phyloP scores from a whole-genome alignment of 495 filamentous ascomycete genomes.

The Cercophora scortea region DNA sequence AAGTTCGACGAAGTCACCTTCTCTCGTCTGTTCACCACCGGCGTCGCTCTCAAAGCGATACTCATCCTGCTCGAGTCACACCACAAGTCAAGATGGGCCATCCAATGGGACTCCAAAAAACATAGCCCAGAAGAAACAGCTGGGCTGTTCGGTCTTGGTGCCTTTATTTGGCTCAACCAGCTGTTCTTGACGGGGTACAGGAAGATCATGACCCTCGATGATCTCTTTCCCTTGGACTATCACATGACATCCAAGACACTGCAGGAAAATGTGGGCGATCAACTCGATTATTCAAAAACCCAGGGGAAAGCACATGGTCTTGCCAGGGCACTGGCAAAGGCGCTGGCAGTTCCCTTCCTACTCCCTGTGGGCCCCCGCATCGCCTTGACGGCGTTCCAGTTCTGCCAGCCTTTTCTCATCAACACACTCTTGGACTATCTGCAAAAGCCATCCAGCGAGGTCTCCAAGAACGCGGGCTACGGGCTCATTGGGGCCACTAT shows the following conservation, averaged over 20 bases:
- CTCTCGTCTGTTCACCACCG: conserved; percentile 36
- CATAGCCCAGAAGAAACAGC: conserved; percentile 50
- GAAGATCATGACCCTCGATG: conserved; percentile 9
- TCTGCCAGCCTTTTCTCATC: conserved; percentile 9
- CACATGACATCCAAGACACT: no score
- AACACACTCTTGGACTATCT: conserved; percentile 1
- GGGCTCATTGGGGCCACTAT: not conserved
- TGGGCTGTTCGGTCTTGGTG: conserved; percentile 26
- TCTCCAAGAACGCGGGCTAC: not conserved
- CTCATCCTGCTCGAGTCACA: conserved; percentile 46
- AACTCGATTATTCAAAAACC: not conserved
- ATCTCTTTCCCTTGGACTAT: conserved; percentile 14
- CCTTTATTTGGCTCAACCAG: conserved; percentile 17
- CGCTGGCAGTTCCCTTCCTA: conserved; percentile 9
- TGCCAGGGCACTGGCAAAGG: not conserved
- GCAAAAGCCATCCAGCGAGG: conserved; percentile 20
- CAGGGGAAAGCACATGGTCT: not conserved
- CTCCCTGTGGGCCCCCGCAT: conserved; percentile 31
- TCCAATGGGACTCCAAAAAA: conserved; percentile 15
- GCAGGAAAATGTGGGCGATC: not conserved
- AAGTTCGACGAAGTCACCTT: no score
- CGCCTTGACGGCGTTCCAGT: conserved; percentile 5
- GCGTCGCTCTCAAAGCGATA: conserved; percentile 38
- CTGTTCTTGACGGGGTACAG: conserved; percentile 14
- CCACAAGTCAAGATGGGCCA: conserved; percentile 39